phyloP scores from a whole-genome alignment of 371 early-diverging fungal species.

The Mucor velutinosus region DNA sequence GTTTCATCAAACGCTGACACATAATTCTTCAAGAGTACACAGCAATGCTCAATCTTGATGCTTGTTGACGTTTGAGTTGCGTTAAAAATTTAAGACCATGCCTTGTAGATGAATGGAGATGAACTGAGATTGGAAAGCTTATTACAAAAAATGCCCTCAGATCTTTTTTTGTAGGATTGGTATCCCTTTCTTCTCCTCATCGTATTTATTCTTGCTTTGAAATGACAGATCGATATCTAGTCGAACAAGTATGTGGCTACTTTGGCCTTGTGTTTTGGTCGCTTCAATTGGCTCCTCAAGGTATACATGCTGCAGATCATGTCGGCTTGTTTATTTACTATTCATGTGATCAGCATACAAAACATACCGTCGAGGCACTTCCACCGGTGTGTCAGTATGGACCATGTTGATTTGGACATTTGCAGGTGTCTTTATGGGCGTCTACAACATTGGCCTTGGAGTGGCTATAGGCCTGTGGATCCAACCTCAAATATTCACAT shows the following conservation, averaged over 20 bases:
- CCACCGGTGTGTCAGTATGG: slow-evolving; percentile 49
- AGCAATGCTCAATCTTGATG: too few relatives aligned
- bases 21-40: too few relatives aligned
- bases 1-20: too few relatives aligned
- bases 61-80: background rate
- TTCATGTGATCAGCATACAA: slow-evolving; percentile 30
- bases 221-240: slow-evolving; percentile 16
- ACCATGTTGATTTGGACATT: slow-evolving; percentile 57
- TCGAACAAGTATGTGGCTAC: slow-evolving; percentile 53
- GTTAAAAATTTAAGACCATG: background rate
- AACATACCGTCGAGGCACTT: slow-evolving; percentile 35
- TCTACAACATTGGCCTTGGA: slow-evolving; percentile 49
- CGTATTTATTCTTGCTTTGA: background rate
- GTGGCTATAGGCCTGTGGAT: slow-evolving; percentile 56
- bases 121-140: background rate
- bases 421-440: slow-evolving; percentile 45
- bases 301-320: slow-evolving; percentile 21
- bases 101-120: background rate
- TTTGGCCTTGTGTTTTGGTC: slow-evolving; percentile 63
- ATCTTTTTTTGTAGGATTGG: background rate
- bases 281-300: slow-evolving; percentile 61
- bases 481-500: slow-evolving; percentile 58
- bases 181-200: background rate
- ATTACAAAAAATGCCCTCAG: background rate
- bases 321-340: background rate